Base-by-base conservation (phyloP, 768 basidiomycete genomes). In the Rhizopogon roseolus region DNA sequence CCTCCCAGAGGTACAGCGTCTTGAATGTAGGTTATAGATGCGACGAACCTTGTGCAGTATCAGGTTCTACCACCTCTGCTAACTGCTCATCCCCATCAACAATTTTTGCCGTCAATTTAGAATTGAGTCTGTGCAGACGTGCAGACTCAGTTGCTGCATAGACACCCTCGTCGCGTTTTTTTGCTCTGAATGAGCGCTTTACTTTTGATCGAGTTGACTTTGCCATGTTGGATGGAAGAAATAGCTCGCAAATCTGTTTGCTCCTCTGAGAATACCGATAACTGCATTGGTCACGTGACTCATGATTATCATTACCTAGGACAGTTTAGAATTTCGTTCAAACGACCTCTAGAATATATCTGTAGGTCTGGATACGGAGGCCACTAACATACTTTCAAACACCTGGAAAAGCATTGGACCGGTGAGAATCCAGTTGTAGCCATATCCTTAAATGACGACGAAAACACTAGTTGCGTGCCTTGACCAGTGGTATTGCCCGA, bases 191-290 rank as follows among this genome's bases (percentile, higher is more conserved):
- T 13, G 80, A 71, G 29, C 91, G 86, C 66, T 93, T 93, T 45
- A 80, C 77, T 72, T 93, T 93, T 6, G 89, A 90, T 64, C 91
- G 76, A 39, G 81, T 78, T 41, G 89, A 91, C 76, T 93, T 93
- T 41, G 87, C 90, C 90, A 93, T 91, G 28, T 58, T 25, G 28
- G 17, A 28, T 38, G 36, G 32, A 41, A 4, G 11, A 7, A 45
- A 14, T 5, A 3, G 10, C 11, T 45, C 7, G 29, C 44, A 45
- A 19, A 36, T 36, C 10, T 36, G 34, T 11, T 11, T 36, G 34
- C 34, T 36, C 34, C 34, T 13, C n/a, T n/a, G n/a, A n/a, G n/a
- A n/a, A n/a, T n/a, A 32, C 29, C 29, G 34, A 36, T 36, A 36
- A 36, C 3, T 22, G 22, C 22, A 22, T 36, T 11, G 13, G 34